Conservation (phyloP, 768 basidiomycete genomes). For the Psilocybe cyanescens region DNA sequence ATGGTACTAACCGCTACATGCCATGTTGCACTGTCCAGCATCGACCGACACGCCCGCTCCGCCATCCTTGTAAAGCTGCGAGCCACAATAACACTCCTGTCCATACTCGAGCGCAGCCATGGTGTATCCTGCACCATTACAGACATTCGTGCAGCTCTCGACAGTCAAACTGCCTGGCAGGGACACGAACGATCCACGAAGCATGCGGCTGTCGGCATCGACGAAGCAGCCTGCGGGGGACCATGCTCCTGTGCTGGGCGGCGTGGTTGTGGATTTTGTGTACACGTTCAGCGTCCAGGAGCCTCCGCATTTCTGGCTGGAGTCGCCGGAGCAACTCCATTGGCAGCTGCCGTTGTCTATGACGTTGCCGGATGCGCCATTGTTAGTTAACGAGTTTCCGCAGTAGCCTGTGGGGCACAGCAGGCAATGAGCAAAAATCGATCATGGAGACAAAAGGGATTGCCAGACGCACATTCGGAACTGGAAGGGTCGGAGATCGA, state of each 20-base stretch:
- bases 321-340: conserved; percentile 26
- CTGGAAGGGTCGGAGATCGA: neutral
- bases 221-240: conserved; percentile 34
- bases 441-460: neutral
- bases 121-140: conserved; percentile 28
- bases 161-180: conserved; percentile 31
- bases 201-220: conserved; percentile 32
- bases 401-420: conserved; percentile 15
- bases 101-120: conserved; percentile 40
- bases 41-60: conserved; percentile 23
- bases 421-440: neutral
- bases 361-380: conserved; percentile 32
- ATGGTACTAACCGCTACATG: conserved; percentile 35
- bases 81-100: conserved; percentile 38
- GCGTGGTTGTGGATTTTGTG: conserved; percentile 14
- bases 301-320: conserved; percentile 35
- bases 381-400: conserved; percentile 29
- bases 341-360: conserved; percentile 25
- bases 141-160: conserved; percentile 31
- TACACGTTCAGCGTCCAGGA: conserved; percentile 36
- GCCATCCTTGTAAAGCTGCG: conserved; percentile 25
- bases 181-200: conserved; percentile 25
- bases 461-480: conserved; percentile 10
- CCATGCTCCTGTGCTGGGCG: conserved; percentile 21
- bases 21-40: conserved; percentile 29